Conservation (phyloP, 176 grass and related monocot species). For the Otatea glauca region DNA sequence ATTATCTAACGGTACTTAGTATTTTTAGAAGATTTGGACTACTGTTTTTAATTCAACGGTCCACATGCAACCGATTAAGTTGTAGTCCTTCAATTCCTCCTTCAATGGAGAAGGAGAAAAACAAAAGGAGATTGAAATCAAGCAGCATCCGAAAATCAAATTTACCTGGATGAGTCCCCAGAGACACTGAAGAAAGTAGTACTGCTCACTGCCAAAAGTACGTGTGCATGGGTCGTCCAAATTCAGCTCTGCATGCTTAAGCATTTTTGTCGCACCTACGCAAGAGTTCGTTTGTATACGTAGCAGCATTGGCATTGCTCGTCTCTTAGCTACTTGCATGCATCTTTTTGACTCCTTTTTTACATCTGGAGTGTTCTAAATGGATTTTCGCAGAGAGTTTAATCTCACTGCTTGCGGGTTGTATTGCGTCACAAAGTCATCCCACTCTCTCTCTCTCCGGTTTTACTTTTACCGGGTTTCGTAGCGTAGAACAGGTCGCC, state of each 20-base stretch:
- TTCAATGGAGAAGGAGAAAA: not conserved
- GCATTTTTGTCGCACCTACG: not conserved
- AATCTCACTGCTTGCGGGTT: not conserved
- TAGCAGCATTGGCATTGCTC: not conserved
- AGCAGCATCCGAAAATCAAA: not conserved
- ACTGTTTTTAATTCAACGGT: too few relatives aligned
- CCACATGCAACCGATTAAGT: too few relatives aligned
- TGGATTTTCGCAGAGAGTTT: not conserved
- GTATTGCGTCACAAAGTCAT: not conserved
- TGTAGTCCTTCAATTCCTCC: not conserved
- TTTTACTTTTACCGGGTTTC: not conserved
- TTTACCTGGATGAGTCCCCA: too few relatives aligned
- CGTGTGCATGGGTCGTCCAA: not conserved
- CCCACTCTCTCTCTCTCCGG: not conserved
- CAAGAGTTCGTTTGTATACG: not conserved
- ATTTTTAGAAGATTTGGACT: too few relatives aligned
- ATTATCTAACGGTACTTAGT: too few relatives aligned
- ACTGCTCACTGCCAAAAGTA: not conserved
- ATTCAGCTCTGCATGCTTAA: not conserved
- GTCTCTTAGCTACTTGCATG: not conserved
- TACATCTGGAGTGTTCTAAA: not conserved
- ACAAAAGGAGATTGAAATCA: not conserved
- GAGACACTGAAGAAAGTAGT: not conserved
- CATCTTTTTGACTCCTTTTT: not conserved
- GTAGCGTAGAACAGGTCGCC: slow-evolving; percentile 27